These are phyloP conservation scores for Exsudoporus frostii DNA, from an alignment of 768 basidiomycete genomes.

Conservation along the genomic window DNA sequence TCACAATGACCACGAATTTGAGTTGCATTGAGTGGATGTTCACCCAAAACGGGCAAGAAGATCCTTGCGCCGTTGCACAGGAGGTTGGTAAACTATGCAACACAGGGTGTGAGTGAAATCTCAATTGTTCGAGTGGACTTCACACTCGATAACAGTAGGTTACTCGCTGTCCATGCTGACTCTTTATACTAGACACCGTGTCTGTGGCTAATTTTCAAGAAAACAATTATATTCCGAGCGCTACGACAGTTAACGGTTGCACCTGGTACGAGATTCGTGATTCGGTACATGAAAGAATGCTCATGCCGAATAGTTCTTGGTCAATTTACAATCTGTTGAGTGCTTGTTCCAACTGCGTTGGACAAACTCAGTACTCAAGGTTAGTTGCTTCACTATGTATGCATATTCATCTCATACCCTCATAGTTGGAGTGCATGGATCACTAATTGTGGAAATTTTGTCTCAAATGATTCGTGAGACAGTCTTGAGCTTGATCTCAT, in stretches of 20 bases:
- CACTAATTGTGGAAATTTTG: constrained; percentile 10
- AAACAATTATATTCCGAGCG: constrained; percentile 16
- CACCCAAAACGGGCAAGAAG: constrained; percentile 5
- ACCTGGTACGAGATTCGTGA: constrained; percentile 19
- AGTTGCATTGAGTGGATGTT: constrained; percentile 13
- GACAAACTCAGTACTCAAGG: constrained; percentile 12
- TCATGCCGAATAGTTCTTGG: constrained; percentile 25
- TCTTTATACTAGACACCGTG: constrained; percentile 13
- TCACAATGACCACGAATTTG: constrained; percentile 7
- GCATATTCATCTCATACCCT: neutral
- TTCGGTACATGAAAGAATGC: neutral
- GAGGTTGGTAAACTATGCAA: constrained; percentile 19
- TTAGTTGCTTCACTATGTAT: neutral
- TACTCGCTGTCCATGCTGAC: neutral
- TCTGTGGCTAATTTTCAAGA: constrained; percentile 15
- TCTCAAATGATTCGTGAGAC: constrained; percentile 20
- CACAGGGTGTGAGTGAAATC: constrained; percentile 10
- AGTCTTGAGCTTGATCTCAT: neutral
- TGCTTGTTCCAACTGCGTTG: constrained; percentile 22
- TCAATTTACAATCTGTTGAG: constrained; percentile 31
- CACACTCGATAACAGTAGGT: neutral
- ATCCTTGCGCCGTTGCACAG: constrained; percentile 19
- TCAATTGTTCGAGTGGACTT: neutral
- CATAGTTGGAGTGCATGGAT: constrained; percentile 24
- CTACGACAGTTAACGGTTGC: constrained; percentile 14